Conservation (phyloP, 495 filamentous ascomycete species). For the Neurospora sp. region DNA sequence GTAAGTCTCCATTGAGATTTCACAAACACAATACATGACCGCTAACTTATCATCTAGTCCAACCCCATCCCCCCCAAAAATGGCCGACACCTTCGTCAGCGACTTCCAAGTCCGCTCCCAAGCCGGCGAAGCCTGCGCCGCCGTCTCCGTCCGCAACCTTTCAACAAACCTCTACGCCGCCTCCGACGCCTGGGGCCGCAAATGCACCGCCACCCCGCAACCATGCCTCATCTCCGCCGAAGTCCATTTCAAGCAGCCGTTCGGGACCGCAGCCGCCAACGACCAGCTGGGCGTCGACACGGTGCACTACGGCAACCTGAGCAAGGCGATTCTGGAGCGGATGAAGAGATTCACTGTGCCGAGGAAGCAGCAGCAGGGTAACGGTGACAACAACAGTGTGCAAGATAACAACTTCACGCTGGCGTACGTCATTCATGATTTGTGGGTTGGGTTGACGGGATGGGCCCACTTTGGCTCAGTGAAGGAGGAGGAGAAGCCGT, state of each 20-base stretch:
- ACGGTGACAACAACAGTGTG: not conserved
- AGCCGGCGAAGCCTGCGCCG: slow-evolving; percentile 28
- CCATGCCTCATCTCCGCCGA: slow-evolving; percentile 43
- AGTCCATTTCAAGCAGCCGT: slow-evolving; percentile 35
- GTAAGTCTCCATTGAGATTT: not conserved
- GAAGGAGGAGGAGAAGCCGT: not conserved
- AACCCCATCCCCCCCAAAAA: not conserved
- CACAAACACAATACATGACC: rapidly evolving
- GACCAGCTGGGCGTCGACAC: slow-evolving; percentile 45
- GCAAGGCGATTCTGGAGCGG: slow-evolving; percentile 37
- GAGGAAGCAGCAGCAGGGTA: not conserved
- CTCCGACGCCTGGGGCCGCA: slow-evolving; percentile 48
- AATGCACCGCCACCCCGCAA: slow-evolving; percentile 28
- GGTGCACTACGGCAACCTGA: slow-evolving; percentile 51
- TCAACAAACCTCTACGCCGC: slow-evolving; percentile 29
- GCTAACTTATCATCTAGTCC: not conserved
- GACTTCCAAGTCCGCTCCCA: slow-evolving; percentile 21
- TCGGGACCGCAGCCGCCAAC: slow-evolving; percentile 33
- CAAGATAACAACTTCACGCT: slow-evolving; percentile 9
- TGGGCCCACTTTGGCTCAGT: slow-evolving; percentile 1
- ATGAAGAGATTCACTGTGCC: slow-evolving; percentile 16
- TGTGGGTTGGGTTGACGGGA: slow-evolving; percentile 27
- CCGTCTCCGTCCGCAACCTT: slow-evolving; percentile 43
- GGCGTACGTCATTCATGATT: slow-evolving; percentile 16
- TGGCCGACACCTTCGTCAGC: slow-evolving; percentile 16